These are phyloP conservation scores for Cutaneotrichosporon cutaneum DNA, from an alignment of 1,284 basidiomycete genomes.

Conservation along the genomic window DNA sequence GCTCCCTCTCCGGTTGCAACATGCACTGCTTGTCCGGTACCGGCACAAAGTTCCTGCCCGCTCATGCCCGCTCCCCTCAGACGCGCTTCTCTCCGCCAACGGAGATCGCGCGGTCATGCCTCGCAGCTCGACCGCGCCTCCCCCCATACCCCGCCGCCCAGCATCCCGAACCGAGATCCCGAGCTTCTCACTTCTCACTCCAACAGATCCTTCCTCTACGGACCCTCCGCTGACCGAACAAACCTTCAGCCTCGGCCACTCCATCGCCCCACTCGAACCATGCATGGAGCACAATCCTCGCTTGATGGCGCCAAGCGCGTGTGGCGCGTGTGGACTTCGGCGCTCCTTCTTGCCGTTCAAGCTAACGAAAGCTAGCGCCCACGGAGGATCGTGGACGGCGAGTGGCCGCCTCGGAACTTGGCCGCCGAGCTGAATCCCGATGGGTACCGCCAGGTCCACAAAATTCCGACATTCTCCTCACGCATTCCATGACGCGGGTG, in stretches of 20 bases:
- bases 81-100: no score
- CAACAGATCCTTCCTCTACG: no score
- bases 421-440: background rate
- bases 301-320: background rate
- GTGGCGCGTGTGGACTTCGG: background rate
- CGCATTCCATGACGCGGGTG: no score
- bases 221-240: background rate
- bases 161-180: no score
- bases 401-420: background rate
- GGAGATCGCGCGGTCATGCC: no score
- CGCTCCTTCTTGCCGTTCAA: background rate
- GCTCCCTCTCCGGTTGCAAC: background rate
- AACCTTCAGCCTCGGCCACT: background rate
- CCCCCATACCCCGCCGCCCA: no score
- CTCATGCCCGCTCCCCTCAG: no score
- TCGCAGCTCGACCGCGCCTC: no score
- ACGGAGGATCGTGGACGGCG: background rate
- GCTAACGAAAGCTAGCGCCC: background rate
- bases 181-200: no score
- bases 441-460: background rate
- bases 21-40: no score
- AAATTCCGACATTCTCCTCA: background rate
- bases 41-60: no score
- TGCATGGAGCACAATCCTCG: background rate
- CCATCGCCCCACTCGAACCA: background rate